Evolutionary conservation across 2,329 filamentous ascomycete species (phyloP), one percentile per base, ranked within the genome.

Genomic region (Pseudogymnoascus sp.): DNA sequence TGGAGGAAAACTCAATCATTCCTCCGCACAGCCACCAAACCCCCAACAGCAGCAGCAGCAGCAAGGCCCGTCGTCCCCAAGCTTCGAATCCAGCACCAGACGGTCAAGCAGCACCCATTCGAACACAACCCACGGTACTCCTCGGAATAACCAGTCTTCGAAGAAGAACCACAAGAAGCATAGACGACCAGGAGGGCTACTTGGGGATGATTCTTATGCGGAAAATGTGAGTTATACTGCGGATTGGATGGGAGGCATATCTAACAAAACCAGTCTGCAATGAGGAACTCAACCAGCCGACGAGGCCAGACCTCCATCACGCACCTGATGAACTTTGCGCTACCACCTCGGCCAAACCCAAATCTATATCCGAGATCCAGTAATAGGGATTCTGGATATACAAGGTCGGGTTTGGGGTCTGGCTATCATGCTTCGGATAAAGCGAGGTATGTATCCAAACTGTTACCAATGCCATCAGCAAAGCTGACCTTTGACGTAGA

Each of bases 221-320:
- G 92, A 97, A 79, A 81, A 83, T 68, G 83, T 92, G 78, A 75
- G 84, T 81, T 39, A n/a, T n/a, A 27, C 17, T 42, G 51, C 29
- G 31, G 33, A 41, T 63, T 13, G 25, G 29, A 38, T 15, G 21
- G 12, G 17, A n/a, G 38, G 6, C 25, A 21, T 58, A 60, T 62
- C 67, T 68, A 61, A 67, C 63, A 31, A 68, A 71, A 66, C 70
- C 63, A 68, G 67, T 63, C 64, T 60, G 67, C 69, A 82, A 84
- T 80, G 80, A 76, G 82, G 80, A 76, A 88, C 86, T 82, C 83
- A 64, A 86, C 78, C 68, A 86, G 85, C 69, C 88, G 94, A 63
- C 91, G 94, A 70, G 94, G 94, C 61, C 93, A 97, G 76, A 97
- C 92, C 61, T 96, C 91, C 71, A 99, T 99, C 73, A 97, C 94